phyloP scores from a whole-genome alignment of 768 basidiomycete species.

The Tylopilus plumbeoviolaceoides region DNA sequence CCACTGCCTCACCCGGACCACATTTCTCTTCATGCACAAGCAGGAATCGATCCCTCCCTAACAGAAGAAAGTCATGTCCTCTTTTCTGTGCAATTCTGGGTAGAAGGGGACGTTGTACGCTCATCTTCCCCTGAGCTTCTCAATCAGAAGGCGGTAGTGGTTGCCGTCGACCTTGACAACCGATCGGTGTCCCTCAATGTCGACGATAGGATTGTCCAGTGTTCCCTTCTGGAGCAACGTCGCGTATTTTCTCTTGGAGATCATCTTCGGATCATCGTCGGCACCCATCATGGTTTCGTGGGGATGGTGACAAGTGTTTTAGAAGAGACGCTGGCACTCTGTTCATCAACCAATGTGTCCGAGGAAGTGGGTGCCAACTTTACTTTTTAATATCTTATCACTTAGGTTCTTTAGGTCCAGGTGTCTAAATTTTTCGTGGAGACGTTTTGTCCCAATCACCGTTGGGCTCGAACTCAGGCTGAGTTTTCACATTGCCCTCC shows the following conservation, averaged over 20 bases:
- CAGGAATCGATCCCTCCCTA: not conserved
- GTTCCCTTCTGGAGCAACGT: not conserved
- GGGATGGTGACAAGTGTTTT: not conserved
- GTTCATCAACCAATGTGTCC: not conserved
- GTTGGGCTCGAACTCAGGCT: accelerated
- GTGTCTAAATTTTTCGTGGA: not conserved
- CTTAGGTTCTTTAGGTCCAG: not conserved
- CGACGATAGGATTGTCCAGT: not conserved
- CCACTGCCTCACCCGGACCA: not conserved
- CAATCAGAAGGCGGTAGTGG: too few relatives aligned
- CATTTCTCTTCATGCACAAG: not conserved
- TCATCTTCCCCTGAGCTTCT: too few relatives aligned
- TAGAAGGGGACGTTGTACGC: not conserved
- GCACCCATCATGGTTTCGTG: not conserved
- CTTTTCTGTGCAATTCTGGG: not conserved
- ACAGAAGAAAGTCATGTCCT: not conserved
- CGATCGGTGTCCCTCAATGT: not conserved
- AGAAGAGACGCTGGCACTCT: not conserved
- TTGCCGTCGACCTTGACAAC: not conserved
- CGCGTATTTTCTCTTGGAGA: not conserved
- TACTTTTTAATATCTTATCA: not conserved
- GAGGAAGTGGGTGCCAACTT: not conserved
- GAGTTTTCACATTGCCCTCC: not conserved
- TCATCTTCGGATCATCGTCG: not conserved
- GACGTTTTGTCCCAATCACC: not conserved